Evolutionary conservation across 768 basidiomycete species (phyloP).

Genomic region (Gymnopilus junonius): DNA sequence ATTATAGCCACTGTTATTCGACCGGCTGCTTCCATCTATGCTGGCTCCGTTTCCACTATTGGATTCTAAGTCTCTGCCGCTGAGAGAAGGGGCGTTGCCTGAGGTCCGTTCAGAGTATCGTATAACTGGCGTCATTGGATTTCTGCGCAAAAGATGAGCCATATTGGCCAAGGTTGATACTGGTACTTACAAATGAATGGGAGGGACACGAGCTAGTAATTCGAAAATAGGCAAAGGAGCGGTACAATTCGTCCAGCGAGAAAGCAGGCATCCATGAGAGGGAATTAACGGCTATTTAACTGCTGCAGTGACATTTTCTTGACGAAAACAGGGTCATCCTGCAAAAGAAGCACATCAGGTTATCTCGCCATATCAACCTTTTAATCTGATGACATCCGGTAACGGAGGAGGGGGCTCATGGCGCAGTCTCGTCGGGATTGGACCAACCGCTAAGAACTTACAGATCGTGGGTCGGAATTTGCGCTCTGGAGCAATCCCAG

Average conservation of each 20-base stretch:
- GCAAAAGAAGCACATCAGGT: constrained; percentile 1
- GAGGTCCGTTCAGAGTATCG: background rate
- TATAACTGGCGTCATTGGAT: background rate
- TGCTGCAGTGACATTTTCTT: constrained; percentile 2
- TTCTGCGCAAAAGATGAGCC: background rate
- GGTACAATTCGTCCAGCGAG: constrained; percentile 1
- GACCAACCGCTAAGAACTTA: background rate
- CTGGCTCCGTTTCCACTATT: background rate
- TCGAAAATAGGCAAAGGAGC: background rate
- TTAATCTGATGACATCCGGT: constrained; percentile 6
- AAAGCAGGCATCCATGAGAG: background rate
- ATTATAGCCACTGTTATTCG: background rate
- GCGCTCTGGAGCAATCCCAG: background rate
- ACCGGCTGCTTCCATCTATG: background rate
- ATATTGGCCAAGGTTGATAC: background rate
- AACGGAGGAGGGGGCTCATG: background rate
- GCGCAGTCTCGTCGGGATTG: background rate
- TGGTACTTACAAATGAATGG: background rate
- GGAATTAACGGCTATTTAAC: constrained; percentile 1
- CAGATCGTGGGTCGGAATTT: background rate
- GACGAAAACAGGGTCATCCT: constrained; percentile 3
- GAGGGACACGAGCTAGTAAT: background rate
- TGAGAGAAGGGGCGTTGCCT: background rate
- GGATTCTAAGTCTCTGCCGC: background rate
- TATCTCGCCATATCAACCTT: constrained; percentile 16